Evolutionary conservation across 805 yeast genomes (phyloP).

Genomic region (Metschnikowia proteae): DNA sequence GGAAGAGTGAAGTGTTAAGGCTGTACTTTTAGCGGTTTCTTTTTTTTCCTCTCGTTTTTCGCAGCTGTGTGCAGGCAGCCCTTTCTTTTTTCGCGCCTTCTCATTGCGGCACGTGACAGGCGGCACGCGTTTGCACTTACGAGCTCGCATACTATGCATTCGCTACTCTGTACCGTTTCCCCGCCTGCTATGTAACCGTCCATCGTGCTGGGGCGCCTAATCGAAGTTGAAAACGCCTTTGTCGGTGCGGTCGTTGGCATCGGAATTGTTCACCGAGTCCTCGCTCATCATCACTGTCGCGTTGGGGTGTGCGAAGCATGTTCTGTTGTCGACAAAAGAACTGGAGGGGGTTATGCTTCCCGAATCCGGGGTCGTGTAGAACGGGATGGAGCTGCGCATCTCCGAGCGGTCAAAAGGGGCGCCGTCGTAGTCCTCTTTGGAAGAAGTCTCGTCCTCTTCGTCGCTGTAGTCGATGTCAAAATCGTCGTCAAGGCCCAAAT

Average conservation of each 20-base stretch:
- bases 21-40: neutral
- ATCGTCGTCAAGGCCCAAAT: slow-evolving; percentile 19
- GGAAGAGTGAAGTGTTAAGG: neutral
- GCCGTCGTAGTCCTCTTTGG: slow-evolving; percentile 4
- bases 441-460: slow-evolving; percentile 20
- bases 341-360: slow-evolving; percentile 31
- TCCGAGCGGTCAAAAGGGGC: slow-evolving; percentile 4
- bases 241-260: slow-evolving; percentile 3
- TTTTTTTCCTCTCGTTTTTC: slow-evolving; percentile 7
- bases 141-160: too few species aligned
- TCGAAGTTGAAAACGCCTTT: slow-evolving; percentile 2
- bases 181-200: too few species aligned
- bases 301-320: slow-evolving; percentile 43
- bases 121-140: neutral
- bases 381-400: slow-evolving; percentile 25
- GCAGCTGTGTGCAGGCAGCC: slow-evolving; percentile 1
- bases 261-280: slow-evolving; percentile 9
- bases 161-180: too few species aligned
- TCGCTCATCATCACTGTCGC: slow-evolving; percentile 29
- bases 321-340: slow-evolving; percentile 31
- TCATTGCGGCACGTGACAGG: slow-evolving; percentile 5
- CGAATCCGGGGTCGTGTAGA: slow-evolving; percentile 27
- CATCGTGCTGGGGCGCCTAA: neutral
- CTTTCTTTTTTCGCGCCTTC: slow-evolving; percentile 4
- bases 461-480: slow-evolving; percentile 35